Percentiles rank a stretch among this genome's conserved stretches.
These are phyloP conservation scores for Nitzschia sp. DNA, from an alignment of 108 stramenopile genomes.

Conservation along the genomic window DNA sequence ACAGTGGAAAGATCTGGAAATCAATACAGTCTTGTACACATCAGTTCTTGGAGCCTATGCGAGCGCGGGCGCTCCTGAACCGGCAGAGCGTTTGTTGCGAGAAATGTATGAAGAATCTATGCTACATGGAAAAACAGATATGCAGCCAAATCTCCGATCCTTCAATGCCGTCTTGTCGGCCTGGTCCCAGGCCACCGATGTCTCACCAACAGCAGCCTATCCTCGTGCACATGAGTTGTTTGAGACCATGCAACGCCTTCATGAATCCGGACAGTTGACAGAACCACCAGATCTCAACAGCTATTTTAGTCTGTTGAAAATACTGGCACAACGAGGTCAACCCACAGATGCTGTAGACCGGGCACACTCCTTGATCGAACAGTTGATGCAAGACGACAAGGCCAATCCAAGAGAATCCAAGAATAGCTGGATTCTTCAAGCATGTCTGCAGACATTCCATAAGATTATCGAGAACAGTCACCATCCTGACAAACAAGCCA, in stretches of 20 bases:
- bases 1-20: conserved; percentile 13
- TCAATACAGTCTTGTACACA: conserved; percentile 33
- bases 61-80: conserved; percentile 23
- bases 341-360: conserved; percentile 9
- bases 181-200: conserved; percentile 19
- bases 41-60: conserved; percentile 35
- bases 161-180: conserved; percentile 39
- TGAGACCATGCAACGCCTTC: conserved; percentile 22
- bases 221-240: conserved; percentile 27
- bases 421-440: too few relatives aligned
- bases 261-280: conserved; percentile 10
- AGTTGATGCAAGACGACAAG: not conserved
- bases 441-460: too few relatives aligned
- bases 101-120: conserved; percentile 37
- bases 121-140: conserved; percentile 6
- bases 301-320: conserved; percentile 45
- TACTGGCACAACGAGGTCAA: not conserved
- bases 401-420: too few relatives aligned
- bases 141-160: conserved; percentile 26
- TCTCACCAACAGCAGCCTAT: conserved; percentile 2
- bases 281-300: conserved; percentile 20
- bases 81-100: conserved; percentile 18
- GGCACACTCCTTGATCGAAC: conserved; percentile 5
- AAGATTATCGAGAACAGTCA: too few relatives aligned
- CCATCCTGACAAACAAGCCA: too few relatives aligned